Evolutionary conservation across 331 rosid genomes (phyloP), one percentile per base, ranked within the genome.

Genomic region (Telfairia occidentalis): DNA sequence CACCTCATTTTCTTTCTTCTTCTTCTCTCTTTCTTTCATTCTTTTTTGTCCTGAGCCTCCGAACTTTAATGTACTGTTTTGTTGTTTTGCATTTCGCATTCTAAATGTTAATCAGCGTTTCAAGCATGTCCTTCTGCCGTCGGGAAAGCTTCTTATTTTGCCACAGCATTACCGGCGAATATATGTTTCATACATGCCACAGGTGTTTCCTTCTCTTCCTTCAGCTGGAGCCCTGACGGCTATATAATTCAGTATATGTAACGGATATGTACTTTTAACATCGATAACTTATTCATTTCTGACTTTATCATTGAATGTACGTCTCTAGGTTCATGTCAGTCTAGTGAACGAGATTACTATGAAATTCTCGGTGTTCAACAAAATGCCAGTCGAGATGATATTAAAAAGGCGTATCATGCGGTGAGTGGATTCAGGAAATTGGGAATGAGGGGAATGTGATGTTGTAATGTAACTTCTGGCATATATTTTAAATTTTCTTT

Each of bases 341-440:
- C 89, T 0, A 76, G 82, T 5, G 82, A 81, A 42, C 87, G 81
- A 42, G 91, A 88, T 77, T 90, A 87, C 80, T 92, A 95, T 59
- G 81, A 75, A 74, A 76, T 85, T 82, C 97, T 95, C 1, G 93
- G 92, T 65, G 83, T 95, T 87, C 57, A 86, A 55, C 81, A 75
- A 58, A 82, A 78, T 77, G 96, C 98, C 21, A 86, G 84, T 81
- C 84, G 87, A 67, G 92, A 90, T 8, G 96, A 90, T 78, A 86
- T 95, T 55, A 88, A 90, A 74, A 95, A 85, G 78, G 96, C 96
- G 2, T 95, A 82, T 81, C 90, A 82, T 78, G 78, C 24, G 81
- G 98, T 95, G 76, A 83, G 64, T 73, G 10, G 64, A 13, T 18
- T 19, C 58, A 73, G n/a, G 76, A 50, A 50, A 11, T 50, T 30